Evolutionary conservation across 2,329 filamentous ascomycete species (phyloP).

Genomic region (Aureobasidium vineae): DNA sequence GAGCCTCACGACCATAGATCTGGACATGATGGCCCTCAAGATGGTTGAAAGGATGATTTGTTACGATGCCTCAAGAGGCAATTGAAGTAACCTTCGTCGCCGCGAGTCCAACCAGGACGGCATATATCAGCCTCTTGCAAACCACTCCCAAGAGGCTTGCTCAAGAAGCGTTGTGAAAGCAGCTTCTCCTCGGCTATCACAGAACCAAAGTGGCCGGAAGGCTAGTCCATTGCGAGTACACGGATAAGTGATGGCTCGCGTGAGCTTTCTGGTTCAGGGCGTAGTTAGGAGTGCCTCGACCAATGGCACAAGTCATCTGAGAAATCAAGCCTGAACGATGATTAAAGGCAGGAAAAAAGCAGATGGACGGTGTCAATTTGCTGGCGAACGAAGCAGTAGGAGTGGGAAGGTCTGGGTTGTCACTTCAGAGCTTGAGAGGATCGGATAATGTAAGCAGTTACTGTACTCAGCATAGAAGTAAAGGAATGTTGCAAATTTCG

Average conservation of each 20-base stretch:
- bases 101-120: background rate
- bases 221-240: background rate
- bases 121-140: background rate
- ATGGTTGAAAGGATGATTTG: background rate
- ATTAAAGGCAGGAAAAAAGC: background rate
- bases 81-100: background rate
- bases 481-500: background rate
- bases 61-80: background rate
- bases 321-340: background rate
- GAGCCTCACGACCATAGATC: slow-evolving; percentile 18
- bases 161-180: background rate
- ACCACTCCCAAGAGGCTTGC: background rate
- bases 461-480: no score
- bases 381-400: background rate
- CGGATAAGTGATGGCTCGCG: background rate
- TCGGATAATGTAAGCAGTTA: background rate
- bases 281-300: background rate
- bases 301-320: background rate
- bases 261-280: background rate
- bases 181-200: background rate
- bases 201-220: background rate
- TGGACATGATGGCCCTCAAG: background rate
- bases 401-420: background rate
- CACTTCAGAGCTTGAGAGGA: background rate
- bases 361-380: background rate